Base-by-base conservation (phyloP, 2,329 filamentous ascomycete species). In the Apiospora phragmitis region DNA sequence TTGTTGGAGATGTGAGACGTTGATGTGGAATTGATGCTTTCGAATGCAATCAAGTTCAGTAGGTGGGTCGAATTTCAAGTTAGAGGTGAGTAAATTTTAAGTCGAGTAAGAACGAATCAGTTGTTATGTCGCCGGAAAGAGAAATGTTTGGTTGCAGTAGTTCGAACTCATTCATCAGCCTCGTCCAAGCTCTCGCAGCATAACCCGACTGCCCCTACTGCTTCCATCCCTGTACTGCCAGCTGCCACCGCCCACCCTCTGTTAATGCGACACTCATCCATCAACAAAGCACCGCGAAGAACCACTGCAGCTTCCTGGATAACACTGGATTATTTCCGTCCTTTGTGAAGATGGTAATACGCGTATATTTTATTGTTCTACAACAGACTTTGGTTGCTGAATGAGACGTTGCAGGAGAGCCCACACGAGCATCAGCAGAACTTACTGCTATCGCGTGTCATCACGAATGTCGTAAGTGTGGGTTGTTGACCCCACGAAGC, bases 391-490 rank as follows among this genome's bases (percentile, higher is more conserved):
- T 35, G 0, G 41, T 16, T 2, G 29, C 43, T 26, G 0, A 62
- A 21, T 6, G 55, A 9, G n/a, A 38, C 32, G 32, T 24, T 2
- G 32, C 68, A 92, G 95, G 96, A 99, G 82, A 97, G 94, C 78
- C 96, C 96, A 49, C 96, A 99, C 80, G 96, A 98, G 81, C 95
- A 98, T 77, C 96, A 98, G 86, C 95, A 99, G 86, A 97, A 93
- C 78, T 87, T 97, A 69, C 88, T 99, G 77, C 89, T 98, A 65
- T 96, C 94, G 29, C 94, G 96, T 73, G 98, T 99, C 83, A 97
- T 98, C 83, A 96, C 92, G 79, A 99, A 99, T 79, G 95, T 98
- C 79, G 95, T 98, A 88, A 80, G 93, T 86, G 55, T 62, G 32
- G 29, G 55, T 32, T 62, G 7, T 38, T 24, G 55, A n/a, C 32